Evolutionary conservation across 257 asterid species (phyloP), one percentile per base, ranked within the genome.

Genomic region (Parsonsia alboflavescens): DNA sequence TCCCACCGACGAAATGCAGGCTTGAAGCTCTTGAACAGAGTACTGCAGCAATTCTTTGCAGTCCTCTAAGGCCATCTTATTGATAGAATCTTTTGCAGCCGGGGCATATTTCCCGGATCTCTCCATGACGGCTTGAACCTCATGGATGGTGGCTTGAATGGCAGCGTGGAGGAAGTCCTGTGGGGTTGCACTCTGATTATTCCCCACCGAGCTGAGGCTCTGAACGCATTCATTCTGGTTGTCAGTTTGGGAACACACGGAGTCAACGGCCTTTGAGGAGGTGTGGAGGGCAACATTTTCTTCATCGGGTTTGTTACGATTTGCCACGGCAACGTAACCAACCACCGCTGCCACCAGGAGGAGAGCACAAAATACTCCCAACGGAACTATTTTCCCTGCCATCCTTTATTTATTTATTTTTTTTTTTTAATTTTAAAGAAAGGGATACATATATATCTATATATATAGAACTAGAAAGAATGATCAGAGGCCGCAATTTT

Each of bases 41-140:
- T 57, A 82, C 39, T 84, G 64, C 41, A 87, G 67, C 26, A 87
- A 54, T 21, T 76, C 85, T 68, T 83, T 75, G 72, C 92, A 87
- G 70, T 85, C 87, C 1, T 73, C 86, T 8, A 80, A 77, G 2
- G 86, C 89, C 92, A 83, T 85, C 68, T 82, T 83, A 73, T 85
- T 80, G 22, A 77, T 53, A 39, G 88, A 17, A 24, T 78, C 80
- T 0, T 81, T 75, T 53, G 86, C 86, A 0, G 48, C 67, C 79
- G 75, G 48, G 22, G 78, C 88, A 7, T 78, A 54, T 0, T 65
- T 58, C 0, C 36, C 73, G 5, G 86, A 80, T 24, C 68, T 66
- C 0, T 78, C 73, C 73, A 61, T 78, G 5, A 80, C 83, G 0
- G 73, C 75, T 67, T 67, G 52, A 12, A 87, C 77, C 81, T 82